Conservation (phyloP, 345 rosid species). For the Arabidopsis arenosa region DNA sequence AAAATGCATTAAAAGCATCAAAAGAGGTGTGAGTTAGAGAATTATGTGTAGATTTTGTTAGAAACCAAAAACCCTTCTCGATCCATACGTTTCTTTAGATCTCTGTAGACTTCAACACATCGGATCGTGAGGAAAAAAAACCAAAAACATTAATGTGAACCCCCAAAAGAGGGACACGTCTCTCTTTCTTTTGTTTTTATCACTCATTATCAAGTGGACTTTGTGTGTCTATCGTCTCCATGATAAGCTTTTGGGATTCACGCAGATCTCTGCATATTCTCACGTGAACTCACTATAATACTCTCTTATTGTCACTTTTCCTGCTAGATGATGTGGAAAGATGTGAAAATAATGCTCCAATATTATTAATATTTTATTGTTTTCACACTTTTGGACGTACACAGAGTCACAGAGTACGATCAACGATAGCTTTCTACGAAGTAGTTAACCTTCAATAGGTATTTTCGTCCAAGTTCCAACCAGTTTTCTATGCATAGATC, state of each 20-base stretch:
- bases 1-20: constrained; percentile 11
- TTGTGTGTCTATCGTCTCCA: constrained; percentile 10
- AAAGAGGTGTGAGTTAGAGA: constrained; percentile 21
- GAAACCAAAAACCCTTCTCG: constrained; percentile 4
- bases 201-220: constrained; percentile 19
- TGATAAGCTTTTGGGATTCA: constrained; percentile 26
- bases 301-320: not conserved
- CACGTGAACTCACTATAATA: constrained; percentile 38
- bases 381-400: not conserved
- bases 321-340: constrained; percentile 5
- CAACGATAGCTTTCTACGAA: not conserved
- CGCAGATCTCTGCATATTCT: constrained; percentile 26
- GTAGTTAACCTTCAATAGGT: not conserved
- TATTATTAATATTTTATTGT: not conserved
- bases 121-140: constrained; percentile 27
- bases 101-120: constrained; percentile 27
- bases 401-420: not conserved
- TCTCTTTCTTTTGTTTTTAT: not conserved
- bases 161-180: constrained; percentile 33
- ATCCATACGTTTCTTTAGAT: constrained; percentile 30
- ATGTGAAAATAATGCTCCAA: not conserved
- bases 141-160: constrained; percentile 36
- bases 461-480: not conserved
- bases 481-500: not conserved
- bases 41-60: constrained; percentile 17